Evolutionary conservation across 306 rosid genomes (phyloP).

Genomic region (peach (Prunus persica)): DNA sequence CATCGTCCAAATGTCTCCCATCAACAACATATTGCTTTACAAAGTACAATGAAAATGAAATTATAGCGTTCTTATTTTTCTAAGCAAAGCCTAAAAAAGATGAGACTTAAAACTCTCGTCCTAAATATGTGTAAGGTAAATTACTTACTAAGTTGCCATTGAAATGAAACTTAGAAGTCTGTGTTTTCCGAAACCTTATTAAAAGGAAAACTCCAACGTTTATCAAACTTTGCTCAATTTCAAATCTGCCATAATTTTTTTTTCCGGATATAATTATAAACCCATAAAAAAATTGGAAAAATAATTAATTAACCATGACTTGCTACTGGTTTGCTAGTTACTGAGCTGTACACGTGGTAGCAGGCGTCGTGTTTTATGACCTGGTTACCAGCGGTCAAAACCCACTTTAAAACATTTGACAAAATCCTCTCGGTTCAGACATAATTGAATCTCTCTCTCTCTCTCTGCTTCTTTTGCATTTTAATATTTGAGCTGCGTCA

Average conservation of each 20-base stretch:
- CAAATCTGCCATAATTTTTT: neutral
- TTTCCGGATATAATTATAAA: neutral
- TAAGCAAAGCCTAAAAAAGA: too few species aligned
- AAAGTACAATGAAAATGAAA: neutral
- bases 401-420: neutral
- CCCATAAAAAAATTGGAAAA: too few species aligned
- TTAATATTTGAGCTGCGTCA: neutral
- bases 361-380: neutral
- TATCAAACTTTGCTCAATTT: neutral
- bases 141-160: too few species aligned
- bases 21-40: neutral
- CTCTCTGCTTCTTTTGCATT: neutral
- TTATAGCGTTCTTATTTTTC: too few species aligned
- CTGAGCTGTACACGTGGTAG: neutral
- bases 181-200: too few species aligned
- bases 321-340: too few species aligned
- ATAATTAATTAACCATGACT: too few species aligned
- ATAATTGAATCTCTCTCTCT: neutral
- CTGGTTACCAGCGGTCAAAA: neutral
- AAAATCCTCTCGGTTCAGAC: slow-evolving; percentile 13
- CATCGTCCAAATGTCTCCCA: neutral
- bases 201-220: neutral
- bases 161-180: too few species aligned
- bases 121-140: too few species aligned
- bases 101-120: too few species aligned